Evolutionary conservation across 2,329 filamentous ascomycete species (phyloP).

Genomic region (Dryadomyces sulphureus): DNA sequence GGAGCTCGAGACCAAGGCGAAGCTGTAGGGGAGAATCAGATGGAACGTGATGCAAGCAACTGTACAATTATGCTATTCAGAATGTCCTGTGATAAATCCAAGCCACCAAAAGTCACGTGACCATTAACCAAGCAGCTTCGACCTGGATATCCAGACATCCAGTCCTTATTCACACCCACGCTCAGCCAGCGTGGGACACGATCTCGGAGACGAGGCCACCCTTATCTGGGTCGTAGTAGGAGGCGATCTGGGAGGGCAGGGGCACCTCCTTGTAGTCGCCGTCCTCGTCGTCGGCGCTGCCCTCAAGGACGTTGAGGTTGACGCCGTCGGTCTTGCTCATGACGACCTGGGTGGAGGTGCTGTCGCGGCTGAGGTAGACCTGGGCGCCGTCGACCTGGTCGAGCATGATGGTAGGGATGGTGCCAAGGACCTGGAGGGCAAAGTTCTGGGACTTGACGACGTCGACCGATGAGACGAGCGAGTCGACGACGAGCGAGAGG

Average conservation of each 20-base stretch:
- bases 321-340: conserved; percentile 77
- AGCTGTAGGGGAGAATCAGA: not conserved
- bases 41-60: not conserved
- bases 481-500: conserved; percentile 76
- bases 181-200: conserved; percentile 76
- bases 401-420: conserved; percentile 73
- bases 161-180: not conserved
- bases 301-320: conserved; percentile 65
- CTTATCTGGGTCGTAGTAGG: conserved; percentile 53
- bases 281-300: conserved; percentile 49
- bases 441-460: conserved; percentile 94
- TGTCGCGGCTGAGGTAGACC: conserved; percentile 74
- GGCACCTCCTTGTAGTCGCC: conserved; percentile 81
- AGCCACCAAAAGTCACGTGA: no score
- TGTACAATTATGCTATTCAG: no score
- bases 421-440: conserved; percentile 79
- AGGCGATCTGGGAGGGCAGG: conserved; percentile 77
- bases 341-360: conserved; percentile 65
- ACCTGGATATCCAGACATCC: not conserved
- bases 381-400: conserved; percentile 88
- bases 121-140: no score
- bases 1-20: conserved; percentile 65
- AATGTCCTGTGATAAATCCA: not conserved
- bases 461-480: conserved; percentile 79
- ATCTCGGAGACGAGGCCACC: conserved; percentile 81